phyloP scores from a whole-genome alignment of 2,329 filamentous ascomycete genomes.

The Aspergillus ochraceoroseus region DNA sequence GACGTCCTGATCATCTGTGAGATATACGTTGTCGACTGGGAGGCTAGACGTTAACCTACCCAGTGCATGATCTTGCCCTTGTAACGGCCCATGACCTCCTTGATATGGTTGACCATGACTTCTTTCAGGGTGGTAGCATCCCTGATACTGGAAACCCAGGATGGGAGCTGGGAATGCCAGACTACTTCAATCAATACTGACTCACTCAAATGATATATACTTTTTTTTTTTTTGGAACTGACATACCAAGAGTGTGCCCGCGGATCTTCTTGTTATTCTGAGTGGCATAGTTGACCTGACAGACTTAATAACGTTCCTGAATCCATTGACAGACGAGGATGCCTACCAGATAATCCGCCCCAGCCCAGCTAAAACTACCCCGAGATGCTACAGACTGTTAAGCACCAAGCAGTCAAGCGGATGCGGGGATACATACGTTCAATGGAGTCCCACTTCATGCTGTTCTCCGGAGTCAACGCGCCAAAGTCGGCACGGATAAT shows the following conservation, averaged over 20 bases:
- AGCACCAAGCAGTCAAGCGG: neutral
- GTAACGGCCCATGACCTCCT: slow-evolving; percentile 33
- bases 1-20: slow-evolving; percentile 23
- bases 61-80: slow-evolving; percentile 37
- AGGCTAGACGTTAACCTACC: slow-evolving; percentile 26
- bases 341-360: slow-evolving; percentile 47
- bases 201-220: too few relatives aligned
- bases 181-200: slow-evolving; percentile 13
- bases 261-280: slow-evolving; percentile 48
- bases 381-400: slow-evolving; percentile 33
- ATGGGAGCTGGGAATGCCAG: slow-evolving; percentile 41
- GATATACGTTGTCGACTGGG: too few relatives aligned
- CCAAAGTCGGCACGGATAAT: slow-evolving; percentile 58
- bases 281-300: slow-evolving; percentile 37
- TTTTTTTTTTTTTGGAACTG: too few relatives aligned
- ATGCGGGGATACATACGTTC: slow-evolving; percentile 42
- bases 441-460: slow-evolving; percentile 60
- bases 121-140: slow-evolving; percentile 47
- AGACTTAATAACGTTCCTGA: slow-evolving; percentile 40
- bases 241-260: slow-evolving; percentile 55
- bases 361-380: slow-evolving; percentile 53
- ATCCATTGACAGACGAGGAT: slow-evolving; percentile 52
- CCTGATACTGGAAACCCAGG: slow-evolving; percentile 48
- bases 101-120: slow-evolving; percentile 48
- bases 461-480: slow-evolving; percentile 60